Evolutionary conservation across 768 basidiomycete genomes (phyloP).

Genomic region (Boletus vermiculosoides): DNA sequence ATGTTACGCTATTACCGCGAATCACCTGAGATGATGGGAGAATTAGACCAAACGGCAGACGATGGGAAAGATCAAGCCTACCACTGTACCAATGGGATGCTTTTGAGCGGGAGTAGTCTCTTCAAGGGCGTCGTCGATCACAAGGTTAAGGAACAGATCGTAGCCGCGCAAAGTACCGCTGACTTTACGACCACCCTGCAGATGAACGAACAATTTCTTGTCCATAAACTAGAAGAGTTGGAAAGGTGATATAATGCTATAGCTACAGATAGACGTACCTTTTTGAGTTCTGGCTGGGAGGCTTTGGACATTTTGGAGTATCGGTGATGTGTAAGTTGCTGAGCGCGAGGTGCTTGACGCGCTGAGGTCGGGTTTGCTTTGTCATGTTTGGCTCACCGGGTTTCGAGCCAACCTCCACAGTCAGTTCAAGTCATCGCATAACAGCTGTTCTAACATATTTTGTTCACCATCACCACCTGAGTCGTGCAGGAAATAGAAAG

Average conservation of each 20-base stretch:
- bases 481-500: neutral
- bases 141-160: constrained; percentile 97
- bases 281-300: constrained; percentile 97
- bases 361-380: constrained; percentile 25
- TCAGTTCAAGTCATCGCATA: neutral
- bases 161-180: constrained; percentile 94
- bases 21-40: constrained; percentile 63
- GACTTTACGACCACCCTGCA: constrained; percentile 94
- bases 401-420: neutral
- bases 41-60: constrained; percentile 1
- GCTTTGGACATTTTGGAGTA: constrained; percentile 76
- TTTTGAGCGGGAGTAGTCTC: constrained; percentile 89
- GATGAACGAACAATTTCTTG: constrained; percentile 91
- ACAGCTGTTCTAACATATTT: neutral
- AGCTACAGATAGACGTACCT: constrained; percentile 50
- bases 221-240: constrained; percentile 83
- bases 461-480: neutral
- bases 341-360: neutral
- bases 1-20: constrained; percentile 94
- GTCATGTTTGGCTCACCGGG: constrained; percentile 29
- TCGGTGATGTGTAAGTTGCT: neutral
- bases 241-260: neutral
- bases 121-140: constrained; percentile 93
- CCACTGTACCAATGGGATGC: constrained; percentile 88
- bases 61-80: constrained; percentile 42